phyloP scores from a whole-genome alignment of 208 protist genomes.

The Leishmania guyanensis region DNA sequence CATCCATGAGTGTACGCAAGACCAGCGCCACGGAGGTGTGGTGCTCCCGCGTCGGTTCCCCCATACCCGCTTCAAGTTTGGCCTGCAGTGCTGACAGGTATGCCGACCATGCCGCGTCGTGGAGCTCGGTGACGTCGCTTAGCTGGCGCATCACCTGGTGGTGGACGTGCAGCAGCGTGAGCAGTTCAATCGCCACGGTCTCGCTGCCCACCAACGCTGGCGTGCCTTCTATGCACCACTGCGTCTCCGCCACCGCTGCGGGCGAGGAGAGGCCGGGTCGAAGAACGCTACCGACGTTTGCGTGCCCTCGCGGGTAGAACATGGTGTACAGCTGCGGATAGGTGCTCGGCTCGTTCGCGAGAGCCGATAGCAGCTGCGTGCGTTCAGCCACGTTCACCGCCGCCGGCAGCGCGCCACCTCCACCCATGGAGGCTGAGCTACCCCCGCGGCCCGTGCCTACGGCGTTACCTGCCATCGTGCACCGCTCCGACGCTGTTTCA shows the following conservation, averaged over 20 bases:
- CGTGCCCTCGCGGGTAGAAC: conserved; percentile 18
- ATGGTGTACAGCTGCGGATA: conserved; percentile 37
- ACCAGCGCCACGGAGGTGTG: conserved; percentile 7
- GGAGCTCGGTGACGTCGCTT: not conserved
- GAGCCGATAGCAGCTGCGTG: conserved; percentile 17
- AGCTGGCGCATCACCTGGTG: not conserved
- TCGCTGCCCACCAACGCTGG: not conserved
- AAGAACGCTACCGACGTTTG: not conserved
- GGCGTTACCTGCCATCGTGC: not conserved
- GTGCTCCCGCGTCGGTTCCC: not conserved
- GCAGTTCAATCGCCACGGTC: conserved; percentile 4
- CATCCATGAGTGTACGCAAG: conserved; percentile 18
- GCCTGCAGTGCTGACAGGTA: conserved; percentile 12
- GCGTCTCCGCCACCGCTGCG: not conserved
- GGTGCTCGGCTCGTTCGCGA: conserved; percentile 5
- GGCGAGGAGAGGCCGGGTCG: not conserved
- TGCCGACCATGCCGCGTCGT: conserved; percentile 11
- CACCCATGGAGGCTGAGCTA: not conserved
- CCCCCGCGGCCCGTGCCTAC: not conserved
- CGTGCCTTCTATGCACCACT: not conserved
- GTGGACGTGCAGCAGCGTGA: conserved; percentile 28
- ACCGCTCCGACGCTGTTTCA: not conserved
- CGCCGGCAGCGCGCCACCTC: not conserved
- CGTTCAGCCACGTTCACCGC: conserved; percentile 26
- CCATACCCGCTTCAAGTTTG: conserved; percentile 1